phyloP scores from a whole-genome alignment of 2,329 filamentous ascomycete genomes.

The Curvularia hawaiiensis region DNA sequence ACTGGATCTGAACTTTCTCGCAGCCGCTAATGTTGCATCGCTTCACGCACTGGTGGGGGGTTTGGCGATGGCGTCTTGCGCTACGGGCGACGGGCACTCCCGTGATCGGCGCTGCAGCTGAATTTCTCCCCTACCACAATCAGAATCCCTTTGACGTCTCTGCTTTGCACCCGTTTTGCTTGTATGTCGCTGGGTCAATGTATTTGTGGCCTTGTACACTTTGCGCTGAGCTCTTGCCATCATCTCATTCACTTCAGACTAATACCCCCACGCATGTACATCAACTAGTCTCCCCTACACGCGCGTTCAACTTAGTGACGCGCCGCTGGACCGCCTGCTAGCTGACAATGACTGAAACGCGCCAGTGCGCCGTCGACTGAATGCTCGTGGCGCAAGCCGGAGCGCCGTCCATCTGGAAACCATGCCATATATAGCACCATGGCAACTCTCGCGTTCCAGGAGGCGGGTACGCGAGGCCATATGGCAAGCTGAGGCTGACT shows the following conservation, averaged over 20 bases:
- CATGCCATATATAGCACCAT: slow-evolving; percentile 11
- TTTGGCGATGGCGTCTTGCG: slow-evolving; percentile 10
- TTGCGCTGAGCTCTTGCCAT: background rate
- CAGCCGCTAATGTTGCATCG: background rate
- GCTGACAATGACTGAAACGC: slow-evolving; percentile 8
- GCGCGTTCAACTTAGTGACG: background rate
- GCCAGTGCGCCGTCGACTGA: slow-evolving; percentile 5
- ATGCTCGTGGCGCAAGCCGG: background rate
- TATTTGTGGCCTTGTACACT: slow-evolving; percentile 2
- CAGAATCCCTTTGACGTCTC: background rate
- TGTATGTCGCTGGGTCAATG: background rate
- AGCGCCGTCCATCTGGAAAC: background rate
- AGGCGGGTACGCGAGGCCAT: background rate
- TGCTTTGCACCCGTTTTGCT: background rate
- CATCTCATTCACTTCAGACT: background rate
- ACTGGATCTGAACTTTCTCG: background rate
- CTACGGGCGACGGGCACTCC: slow-evolving; percentile 22
- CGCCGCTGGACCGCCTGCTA: slow-evolving; percentile 4
- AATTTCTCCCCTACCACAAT: background rate
- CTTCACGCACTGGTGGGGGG: slow-evolving; percentile 3
- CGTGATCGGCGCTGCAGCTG: slow-evolving; percentile 22
- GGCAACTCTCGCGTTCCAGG: slow-evolving; percentile 1
- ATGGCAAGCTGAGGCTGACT: background rate
- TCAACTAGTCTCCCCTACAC: background rate
- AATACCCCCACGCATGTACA: background rate